Evolutionary conservation across 805 yeast genomes (phyloP), one percentile per base, ranked within the genome.

Genomic region (Zygosaccharomyces bailii): DNA sequence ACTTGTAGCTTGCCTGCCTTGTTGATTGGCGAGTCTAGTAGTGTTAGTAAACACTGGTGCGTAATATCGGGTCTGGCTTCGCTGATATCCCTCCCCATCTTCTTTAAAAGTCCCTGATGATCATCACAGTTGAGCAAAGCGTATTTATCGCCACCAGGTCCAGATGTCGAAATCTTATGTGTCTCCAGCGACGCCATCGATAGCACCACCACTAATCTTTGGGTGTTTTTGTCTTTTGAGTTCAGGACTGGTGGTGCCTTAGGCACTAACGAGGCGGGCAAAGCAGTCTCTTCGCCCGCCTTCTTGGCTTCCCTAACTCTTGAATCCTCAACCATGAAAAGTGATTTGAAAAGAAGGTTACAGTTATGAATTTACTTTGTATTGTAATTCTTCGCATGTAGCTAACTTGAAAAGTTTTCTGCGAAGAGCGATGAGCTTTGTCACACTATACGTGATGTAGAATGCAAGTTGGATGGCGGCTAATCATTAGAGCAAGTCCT

Each of bases 61-160:
- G 99, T 93, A 59, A 93, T 93, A 66, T 93, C 99, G n/a, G 99
- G 99, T 67, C 99, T 81, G 5, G 97, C 98, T 63, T 93, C 99
- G 39, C 96, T 87, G 52, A 93, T 91, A 62, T 93, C 98, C 63
- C 98, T 80, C 42, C 95, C 96, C 95, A 91, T 88, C 64, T 89
- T 91, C 66, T 91, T 84, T 58, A 93, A 72, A 42, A 91, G 73
- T 11, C 97, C 97, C 70, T 93, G 99, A 66, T 93, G 99, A 65
- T 93, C 99, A 66, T 93, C 99, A 73, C 99, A 93, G 71, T 93
- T 93, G 60, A 93, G 74, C 49, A 93, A 70, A 0, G 96, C 97
- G 61, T 84, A 93, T 66, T 93, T 88, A 62, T 93, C 98, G 41
- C 91, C 95, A 40, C 84, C 80, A 7, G 82, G 78, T 11, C 88